These are phyloP conservation scores for Arabidopsis lyrata DNA, from an alignment of 441 rosid genomes.

Conservation along the genomic window DNA sequence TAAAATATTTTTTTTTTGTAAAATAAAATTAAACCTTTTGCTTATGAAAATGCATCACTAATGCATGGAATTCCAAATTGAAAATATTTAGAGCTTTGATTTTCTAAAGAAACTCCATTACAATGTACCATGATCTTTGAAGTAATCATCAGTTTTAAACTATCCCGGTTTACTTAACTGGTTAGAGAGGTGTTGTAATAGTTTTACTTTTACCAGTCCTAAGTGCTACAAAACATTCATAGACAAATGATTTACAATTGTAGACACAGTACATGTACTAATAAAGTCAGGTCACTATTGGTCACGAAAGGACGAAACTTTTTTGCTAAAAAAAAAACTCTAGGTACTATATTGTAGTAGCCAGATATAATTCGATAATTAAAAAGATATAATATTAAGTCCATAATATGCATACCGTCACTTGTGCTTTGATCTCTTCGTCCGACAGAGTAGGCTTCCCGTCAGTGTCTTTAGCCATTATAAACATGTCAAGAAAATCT, in stretches of 20 bases:
- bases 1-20: background rate
- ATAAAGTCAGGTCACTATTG: background rate
- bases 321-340: background rate
- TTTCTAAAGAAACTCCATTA: background rate
- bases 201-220: background rate
- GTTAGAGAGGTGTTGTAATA: background rate
- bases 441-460: slow-evolving; percentile 50
- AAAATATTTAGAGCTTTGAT: background rate
- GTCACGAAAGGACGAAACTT: background rate
- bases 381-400: too few species aligned
- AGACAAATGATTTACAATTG: background rate
- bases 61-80: background rate
- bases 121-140: too few species aligned
- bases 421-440: slow-evolving; percentile 63
- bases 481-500: slow-evolving; percentile 61
- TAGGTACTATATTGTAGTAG: background rate
- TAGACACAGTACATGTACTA: background rate
- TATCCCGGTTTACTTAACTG: background rate
- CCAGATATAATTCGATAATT: background rate
- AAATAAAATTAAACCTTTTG: background rate
- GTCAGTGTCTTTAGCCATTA: slow-evolving; percentile 42
- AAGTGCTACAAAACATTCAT: background rate
- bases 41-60: background rate
- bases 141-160: background rate
- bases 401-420: slow-evolving; percentile 41